Evolutionary conservation across 768 basidiomycete species (phyloP).

Genomic region (Panellus pusillus): DNA sequence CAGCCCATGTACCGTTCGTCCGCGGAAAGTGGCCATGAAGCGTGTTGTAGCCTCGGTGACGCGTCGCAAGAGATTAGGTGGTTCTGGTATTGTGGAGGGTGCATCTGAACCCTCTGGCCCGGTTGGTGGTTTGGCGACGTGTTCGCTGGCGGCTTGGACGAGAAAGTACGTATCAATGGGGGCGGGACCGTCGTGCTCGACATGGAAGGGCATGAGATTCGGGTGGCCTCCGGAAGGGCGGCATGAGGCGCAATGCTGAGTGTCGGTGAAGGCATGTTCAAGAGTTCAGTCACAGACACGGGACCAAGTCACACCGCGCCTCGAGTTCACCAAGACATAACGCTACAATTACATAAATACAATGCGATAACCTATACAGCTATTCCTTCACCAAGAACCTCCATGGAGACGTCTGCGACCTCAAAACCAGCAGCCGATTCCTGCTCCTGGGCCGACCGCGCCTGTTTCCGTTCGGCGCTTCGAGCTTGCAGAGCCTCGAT

Average conservation of each 20-base stretch:
- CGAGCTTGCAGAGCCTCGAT: constrained; percentile 51
- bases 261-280: constrained; percentile 11
- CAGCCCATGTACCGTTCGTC: constrained; percentile 70
- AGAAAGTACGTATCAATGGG: constrained; percentile 75
- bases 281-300: constrained; percentile 6
- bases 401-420: constrained; percentile 14
- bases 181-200: constrained; percentile 68
- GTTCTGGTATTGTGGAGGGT: no score
- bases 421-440: constrained; percentile 7
- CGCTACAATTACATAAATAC: constrained; percentile 12
- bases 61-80: constrained; percentile 13
- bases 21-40: constrained; percentile 69
- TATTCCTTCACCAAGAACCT: constrained; percentile 8
- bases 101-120: no score
- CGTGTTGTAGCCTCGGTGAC: constrained; percentile 35
- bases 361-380: constrained; percentile 7
- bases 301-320: constrained; percentile 12
- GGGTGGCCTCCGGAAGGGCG: constrained; percentile 42
- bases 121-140: constrained; percentile 19
- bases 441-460: constrained; percentile 8
- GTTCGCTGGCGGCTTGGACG: constrained; percentile 41
- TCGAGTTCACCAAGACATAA: background rate
- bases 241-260: constrained; percentile 9
- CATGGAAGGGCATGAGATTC: constrained; percentile 82
- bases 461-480: constrained; percentile 7